phyloP scores from a whole-genome alignment of 129 eudicot species.

The Centella asiatica region DNA sequence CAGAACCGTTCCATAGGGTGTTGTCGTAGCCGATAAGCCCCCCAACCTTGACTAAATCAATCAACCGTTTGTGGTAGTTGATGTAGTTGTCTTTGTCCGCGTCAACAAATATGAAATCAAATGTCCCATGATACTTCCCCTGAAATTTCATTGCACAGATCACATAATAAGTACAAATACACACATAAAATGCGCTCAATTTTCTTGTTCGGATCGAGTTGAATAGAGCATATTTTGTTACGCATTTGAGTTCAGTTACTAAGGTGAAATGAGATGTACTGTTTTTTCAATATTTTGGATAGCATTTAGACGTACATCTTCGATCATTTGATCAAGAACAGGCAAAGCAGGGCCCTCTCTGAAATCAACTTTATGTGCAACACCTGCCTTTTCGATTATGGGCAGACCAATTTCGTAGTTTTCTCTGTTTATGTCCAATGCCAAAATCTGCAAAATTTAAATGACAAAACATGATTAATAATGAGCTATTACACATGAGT shows the following conservation, averaged over 20 bases:
- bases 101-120: constrained; percentile 30
- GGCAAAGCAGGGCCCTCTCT: constrained; percentile 25
- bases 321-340: constrained; percentile 16
- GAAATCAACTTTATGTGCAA: constrained; percentile 25
- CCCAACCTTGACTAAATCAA: constrained; percentile 25
- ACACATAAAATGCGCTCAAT: too few species aligned
- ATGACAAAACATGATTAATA: too few species aligned
- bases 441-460: constrained; percentile 6
- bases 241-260: not conserved
- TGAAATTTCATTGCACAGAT: constrained; percentile 1
- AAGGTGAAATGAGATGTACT: too few species aligned
- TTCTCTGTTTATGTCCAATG: constrained; percentile 18
- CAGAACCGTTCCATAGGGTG: constrained; percentile 27
- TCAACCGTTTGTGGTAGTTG: constrained; percentile 28
- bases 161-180: too few species aligned
- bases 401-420: constrained; percentile 27
- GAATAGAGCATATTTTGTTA: not conserved
- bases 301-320: constrained; percentile 5
- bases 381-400: constrained; percentile 21
- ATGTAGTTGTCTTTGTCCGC: constrained; percentile 33
- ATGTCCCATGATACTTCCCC: constrained; percentile 20
- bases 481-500: too few species aligned
- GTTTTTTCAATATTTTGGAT: not conserved
- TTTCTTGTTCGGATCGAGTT: too few species aligned
- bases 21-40: constrained; percentile 32